These are phyloP conservation scores for Pyrus communis DNA, from an alignment of 306 rosid species.

Conservation along the genomic window DNA sequence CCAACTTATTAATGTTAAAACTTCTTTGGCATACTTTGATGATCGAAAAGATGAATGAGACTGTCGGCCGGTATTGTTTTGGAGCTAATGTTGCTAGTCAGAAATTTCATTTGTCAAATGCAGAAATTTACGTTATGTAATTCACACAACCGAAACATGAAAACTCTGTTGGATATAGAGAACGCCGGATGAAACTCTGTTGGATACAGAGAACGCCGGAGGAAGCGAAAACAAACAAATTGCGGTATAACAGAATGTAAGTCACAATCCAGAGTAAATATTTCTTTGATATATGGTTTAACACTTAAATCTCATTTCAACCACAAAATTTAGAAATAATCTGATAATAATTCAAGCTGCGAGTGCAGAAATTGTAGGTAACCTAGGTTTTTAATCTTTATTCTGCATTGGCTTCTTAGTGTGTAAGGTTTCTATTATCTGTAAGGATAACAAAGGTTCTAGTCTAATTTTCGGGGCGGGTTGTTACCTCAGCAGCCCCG, in stretches of 20 bases:
- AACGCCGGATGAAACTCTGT: no score
- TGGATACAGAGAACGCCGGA: no score
- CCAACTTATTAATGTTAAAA: not conserved
- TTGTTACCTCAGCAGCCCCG: constrained; percentile 42
- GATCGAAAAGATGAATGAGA: not conserved
- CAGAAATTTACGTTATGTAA: not conserved
- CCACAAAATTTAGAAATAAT: not conserved
- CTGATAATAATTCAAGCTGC: not conserved
- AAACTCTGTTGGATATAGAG: not conserved
- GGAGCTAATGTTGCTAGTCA: not conserved
- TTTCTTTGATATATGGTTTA: not conserved
- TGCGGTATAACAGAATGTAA: not conserved
- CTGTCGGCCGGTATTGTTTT: not conserved
- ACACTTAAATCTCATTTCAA: not conserved
- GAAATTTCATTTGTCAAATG: not conserved
- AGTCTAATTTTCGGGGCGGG: constrained; percentile 11
- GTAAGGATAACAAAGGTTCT: constrained; percentile 19
- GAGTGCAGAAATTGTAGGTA: not conserved
- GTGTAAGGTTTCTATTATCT: constrained; percentile 6
- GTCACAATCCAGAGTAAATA: not conserved
- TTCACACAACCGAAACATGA: not conserved
- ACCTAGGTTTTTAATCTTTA: not conserved
- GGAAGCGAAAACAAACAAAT: not conserved
- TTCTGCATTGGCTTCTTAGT: constrained; percentile 9
- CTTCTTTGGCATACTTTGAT: not conserved